A percentile compares a stretch with the other conserved stretches of the same genome.
These are phyloP conservation scores for Colletotrichum phormii DNA, from an alignment of 2,329 filamentous ascomycete genomes.

Conservation along the genomic window DNA sequence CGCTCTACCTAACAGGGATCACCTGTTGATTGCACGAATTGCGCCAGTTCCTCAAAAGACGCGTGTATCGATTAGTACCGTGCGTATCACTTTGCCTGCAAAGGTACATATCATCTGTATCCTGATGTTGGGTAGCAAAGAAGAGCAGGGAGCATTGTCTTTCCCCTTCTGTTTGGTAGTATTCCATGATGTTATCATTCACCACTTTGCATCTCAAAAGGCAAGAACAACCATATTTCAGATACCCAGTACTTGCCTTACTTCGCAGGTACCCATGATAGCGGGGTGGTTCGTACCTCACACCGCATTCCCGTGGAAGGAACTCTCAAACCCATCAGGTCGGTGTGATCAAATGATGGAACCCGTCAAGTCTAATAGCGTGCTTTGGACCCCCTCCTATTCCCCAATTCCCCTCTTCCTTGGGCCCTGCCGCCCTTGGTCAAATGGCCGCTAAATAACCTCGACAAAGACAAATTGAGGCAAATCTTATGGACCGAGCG, in stretches of 20 bases:
- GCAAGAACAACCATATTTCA: background rate
- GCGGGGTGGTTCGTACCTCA: conserved; percentile 4
- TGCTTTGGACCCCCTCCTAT: conserved; percentile 17
- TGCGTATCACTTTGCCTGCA: background rate
- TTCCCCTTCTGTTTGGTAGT: background rate
- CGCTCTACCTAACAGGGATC: conserved; percentile 13
- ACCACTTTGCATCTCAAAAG: background rate
- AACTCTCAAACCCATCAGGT: background rate
- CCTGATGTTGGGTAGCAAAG: background rate
- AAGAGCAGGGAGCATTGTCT: background rate
- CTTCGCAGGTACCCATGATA: background rate
- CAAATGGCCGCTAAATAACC: conserved; percentile 25
- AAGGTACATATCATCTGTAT: background rate
- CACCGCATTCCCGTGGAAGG: conserved; percentile 6
- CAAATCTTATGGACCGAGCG: conserved; percentile 31
- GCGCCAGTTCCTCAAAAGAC: background rate
- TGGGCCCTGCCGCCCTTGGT: conserved; percentile 1
- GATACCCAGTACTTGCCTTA: background rate
- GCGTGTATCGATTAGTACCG: background rate
- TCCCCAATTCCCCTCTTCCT: conserved; percentile 16
- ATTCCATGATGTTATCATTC: background rate
- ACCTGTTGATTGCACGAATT: conserved; percentile 16
- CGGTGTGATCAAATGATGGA: conserved; percentile 35
- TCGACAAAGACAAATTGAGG: conserved; percentile 29
- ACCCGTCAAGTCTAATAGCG: conserved; percentile 32